These are phyloP conservation scores for Talaromyces nanjingensis DNA, from an alignment of 495 filamentous ascomycete species.

Conservation along the genomic window DNA sequence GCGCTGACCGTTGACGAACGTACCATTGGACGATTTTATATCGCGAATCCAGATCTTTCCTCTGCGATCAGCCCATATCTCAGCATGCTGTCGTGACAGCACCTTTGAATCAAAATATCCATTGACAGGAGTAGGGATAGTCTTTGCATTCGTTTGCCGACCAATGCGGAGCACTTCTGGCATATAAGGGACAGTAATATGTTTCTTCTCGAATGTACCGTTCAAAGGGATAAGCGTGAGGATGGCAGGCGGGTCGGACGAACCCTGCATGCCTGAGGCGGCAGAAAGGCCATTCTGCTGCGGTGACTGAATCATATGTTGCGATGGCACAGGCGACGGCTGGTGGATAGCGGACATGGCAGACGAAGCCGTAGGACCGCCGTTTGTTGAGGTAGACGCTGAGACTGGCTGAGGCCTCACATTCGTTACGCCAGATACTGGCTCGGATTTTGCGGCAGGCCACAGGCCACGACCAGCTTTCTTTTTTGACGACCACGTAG, in stretches of 20 bases:
- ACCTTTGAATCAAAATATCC: conserved; percentile 98
- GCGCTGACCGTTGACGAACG: conserved; percentile 90
- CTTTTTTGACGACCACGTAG: conserved; percentile 57
- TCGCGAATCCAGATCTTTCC: conserved; percentile 95
- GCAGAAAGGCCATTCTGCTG: conserved; percentile 61
- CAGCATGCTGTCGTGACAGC: conserved; percentile 89
- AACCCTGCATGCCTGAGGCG: conserved; percentile 41
- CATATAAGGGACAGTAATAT: conserved; percentile 81
- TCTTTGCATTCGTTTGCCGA: conserved; percentile 94
- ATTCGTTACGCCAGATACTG: conserved; percentile 55
- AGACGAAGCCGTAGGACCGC: conserved; percentile 57
- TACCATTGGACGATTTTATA: conserved; percentile 97
- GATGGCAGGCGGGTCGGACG: conserved; percentile 59
- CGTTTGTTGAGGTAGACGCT: conserved; percentile 45
- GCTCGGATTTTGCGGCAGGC: conserved; percentile 63
- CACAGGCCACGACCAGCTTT: conserved; percentile 62
- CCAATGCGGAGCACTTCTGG: conserved; percentile 89
- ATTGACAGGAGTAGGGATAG: conserved; percentile 79
- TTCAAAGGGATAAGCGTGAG: conserved; percentile 82
- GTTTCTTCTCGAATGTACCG: conserved; percentile 92
- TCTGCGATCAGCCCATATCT: conserved; percentile 84
- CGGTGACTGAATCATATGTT: conserved; percentile 52
- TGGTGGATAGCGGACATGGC: conserved; percentile 71
- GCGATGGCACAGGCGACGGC: conserved; percentile 63
- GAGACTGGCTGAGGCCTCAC: conserved; percentile 55